phyloP scores from a whole-genome alignment of 1,284 basidiomycete genomes.

The Heliocybe sulcata region DNA sequence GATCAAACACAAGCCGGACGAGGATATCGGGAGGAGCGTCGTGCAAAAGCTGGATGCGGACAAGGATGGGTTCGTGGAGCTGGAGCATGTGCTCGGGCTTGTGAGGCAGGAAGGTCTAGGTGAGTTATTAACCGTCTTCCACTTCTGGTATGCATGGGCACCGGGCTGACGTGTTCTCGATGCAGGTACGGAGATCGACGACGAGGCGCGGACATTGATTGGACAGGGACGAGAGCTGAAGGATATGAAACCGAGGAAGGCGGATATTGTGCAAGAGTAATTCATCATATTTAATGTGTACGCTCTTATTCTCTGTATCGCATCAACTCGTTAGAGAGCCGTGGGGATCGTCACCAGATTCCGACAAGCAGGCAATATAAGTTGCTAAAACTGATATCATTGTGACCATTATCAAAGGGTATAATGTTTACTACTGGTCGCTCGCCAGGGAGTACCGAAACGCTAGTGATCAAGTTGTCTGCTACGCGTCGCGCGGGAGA shows the following conservation, averaged over 20 bases:
- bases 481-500: too few species aligned
- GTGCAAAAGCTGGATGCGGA: conserved; percentile 95
- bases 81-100: conserved; percentile 76
- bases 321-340: too few species aligned
- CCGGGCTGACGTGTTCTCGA: too few species aligned
- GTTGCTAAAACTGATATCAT: too few species aligned
- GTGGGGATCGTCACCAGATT: too few species aligned
- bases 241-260: conserved; percentile 73
- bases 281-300: conserved; percentile 2
- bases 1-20: conserved; percentile 91
- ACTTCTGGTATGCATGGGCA: too few species aligned
- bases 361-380: too few species aligned
- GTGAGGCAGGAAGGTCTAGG: conserved; percentile 77
- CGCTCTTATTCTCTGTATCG: background rate
- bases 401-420: too few species aligned
- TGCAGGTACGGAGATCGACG: conserved; percentile 65
- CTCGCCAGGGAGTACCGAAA: too few species aligned
- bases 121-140: too few species aligned
- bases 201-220: conserved; percentile 65
- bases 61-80: conserved; percentile 90
- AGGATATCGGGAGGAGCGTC: conserved; percentile 84
- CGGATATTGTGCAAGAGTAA: conserved; percentile 80
- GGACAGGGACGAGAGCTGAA: conserved; percentile 73
- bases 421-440: too few species aligned
- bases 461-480: too few species aligned